Evolutionary conservation across 768 basidiomycete genomes (phyloP), one percentile per base, ranked within the genome.

Genomic region (Cystofilobasidium ferigula): DNA sequence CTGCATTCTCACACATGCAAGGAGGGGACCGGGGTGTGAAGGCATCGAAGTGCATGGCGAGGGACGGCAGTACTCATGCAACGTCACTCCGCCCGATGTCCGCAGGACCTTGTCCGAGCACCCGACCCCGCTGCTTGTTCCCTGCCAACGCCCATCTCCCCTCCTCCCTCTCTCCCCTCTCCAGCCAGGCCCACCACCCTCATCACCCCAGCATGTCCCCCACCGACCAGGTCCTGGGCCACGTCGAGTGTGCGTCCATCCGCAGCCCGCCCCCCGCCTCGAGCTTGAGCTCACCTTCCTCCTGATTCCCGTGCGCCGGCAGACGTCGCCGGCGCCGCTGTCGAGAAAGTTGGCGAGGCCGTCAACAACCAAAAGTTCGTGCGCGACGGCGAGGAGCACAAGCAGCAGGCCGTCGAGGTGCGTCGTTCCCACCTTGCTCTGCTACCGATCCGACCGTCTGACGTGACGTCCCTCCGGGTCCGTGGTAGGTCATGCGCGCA

Each of bases 351-450:
- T 20, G 48, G 48, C 5, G 48, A 18, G 9, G 13, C 16, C 7
- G 10, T 5, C 26, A 10, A 26, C 26, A 10, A 7, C 24, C 10
- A 12, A 14, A 51, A 63, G 62, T 63, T 48, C 51, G 20, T n/a
- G 16, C 20, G 38, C n/a, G 34, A 30, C 1, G 62, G 62, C 51
- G 48, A 40, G 48, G 28, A 53, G 6, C 34, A 38, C n/a, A 63
- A 63, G 53, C 24, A 63, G 51, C 18, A 54, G 34, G 62, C 51
- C 12, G 35, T 63, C 62, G 24, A 38, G 35, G 62, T 63, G 12
- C 2, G 60, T 63, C 35, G 14, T 34, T 26, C 5, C n/a, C 16
- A n/a, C n/a, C 32, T 9, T 18, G 26, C 2, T 18, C 1, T 42
- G 38, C 24, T 10, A 18, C 42, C 14, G 20, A 16, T 13, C 42